These are phyloP conservation scores for Amoeboaphelidium occidentale DNA, from an alignment of 371 early-diverging fungal genomes.

Conservation along the genomic window DNA sequence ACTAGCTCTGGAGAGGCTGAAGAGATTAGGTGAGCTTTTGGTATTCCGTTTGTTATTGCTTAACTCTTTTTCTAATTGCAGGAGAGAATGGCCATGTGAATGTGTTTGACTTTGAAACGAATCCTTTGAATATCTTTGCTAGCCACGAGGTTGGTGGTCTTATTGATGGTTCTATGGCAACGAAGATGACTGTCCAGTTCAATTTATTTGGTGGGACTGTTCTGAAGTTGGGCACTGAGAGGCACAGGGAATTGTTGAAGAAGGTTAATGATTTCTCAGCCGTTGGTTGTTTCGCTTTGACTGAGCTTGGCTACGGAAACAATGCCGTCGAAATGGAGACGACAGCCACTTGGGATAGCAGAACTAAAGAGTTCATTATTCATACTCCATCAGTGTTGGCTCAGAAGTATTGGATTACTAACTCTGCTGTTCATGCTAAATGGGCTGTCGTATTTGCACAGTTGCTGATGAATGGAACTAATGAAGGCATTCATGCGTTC, in stretches of 20 bases:
- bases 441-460: constrained; percentile 42
- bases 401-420: constrained; percentile 47
- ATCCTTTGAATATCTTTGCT: constrained; percentile 41
- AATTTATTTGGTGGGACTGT: constrained; percentile 23
- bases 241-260: constrained; percentile 27
- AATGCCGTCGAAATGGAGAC: constrained; percentile 52
- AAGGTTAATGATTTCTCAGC: constrained; percentile 25
- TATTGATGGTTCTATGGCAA: constrained; percentile 36
- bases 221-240: constrained; percentile 37
- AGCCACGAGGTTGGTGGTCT: constrained; percentile 42
- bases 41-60: no score
- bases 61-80: no score
- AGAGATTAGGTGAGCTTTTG: constrained; percentile 25
- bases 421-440: constrained; percentile 33
- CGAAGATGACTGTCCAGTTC: constrained; percentile 29
- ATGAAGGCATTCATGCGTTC: constrained; percentile 35
- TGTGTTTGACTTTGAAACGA: constrained; percentile 38
- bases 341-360: constrained; percentile 18
- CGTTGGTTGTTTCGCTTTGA: constrained; percentile 41
- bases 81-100: constrained; percentile 30
- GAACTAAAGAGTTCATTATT: constrained; percentile 35
- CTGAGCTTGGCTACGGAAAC: constrained; percentile 46
- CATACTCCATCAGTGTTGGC: constrained; percentile 33
- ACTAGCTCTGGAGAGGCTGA: constrained; percentile 32
- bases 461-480: constrained; percentile 25